Conservation (phyloP, 2,329 filamentous ascomycete genomes). For the Ophiostoma tasmaniense region DNA sequence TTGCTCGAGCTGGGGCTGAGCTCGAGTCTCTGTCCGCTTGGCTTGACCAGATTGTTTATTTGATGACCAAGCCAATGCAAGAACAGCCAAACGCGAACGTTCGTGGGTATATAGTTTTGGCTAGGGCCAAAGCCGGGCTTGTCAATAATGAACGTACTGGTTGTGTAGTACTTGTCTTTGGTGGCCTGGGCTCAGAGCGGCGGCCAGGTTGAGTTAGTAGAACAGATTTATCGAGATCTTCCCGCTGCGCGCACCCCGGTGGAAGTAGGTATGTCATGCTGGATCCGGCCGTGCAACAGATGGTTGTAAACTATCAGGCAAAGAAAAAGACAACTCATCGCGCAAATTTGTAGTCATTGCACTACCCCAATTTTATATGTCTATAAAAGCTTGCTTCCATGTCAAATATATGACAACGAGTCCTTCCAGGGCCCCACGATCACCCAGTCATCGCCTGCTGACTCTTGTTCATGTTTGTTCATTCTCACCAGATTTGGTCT, state of each 20-base stretch:
- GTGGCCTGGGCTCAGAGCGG: neutral
- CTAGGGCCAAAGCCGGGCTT: neutral
- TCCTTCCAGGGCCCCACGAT: constrained; percentile 2
- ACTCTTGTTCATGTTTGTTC: neutral
- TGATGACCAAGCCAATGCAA: neutral
- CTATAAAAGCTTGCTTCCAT: neutral
- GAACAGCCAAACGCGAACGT: neutral
- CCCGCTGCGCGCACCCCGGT: neutral
- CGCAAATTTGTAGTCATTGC: too few relatives aligned
- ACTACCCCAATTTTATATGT: neutral
- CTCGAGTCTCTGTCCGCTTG: too few relatives aligned
- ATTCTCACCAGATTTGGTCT: neutral
- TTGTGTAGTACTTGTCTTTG: neutral
- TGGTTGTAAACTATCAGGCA: neutral
- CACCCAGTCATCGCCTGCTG: constrained; percentile 9
- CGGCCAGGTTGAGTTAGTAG: neutral
- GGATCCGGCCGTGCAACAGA: neutral
- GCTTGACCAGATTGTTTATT: neutral
- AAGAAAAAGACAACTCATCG: too few relatives aligned
- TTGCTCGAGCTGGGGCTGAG: too few relatives aligned
- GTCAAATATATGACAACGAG: constrained; percentile 8
- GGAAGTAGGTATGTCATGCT: neutral
- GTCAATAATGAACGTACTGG: neutral
- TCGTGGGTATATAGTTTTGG: neutral
- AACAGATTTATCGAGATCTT: neutral